A percentile compares a stretch with the other conserved stretches of the same genome.
Evolutionary conservation across 2,329 filamentous ascomycete genomes (phyloP).

Genomic region (Leptographium flavum): DNA sequence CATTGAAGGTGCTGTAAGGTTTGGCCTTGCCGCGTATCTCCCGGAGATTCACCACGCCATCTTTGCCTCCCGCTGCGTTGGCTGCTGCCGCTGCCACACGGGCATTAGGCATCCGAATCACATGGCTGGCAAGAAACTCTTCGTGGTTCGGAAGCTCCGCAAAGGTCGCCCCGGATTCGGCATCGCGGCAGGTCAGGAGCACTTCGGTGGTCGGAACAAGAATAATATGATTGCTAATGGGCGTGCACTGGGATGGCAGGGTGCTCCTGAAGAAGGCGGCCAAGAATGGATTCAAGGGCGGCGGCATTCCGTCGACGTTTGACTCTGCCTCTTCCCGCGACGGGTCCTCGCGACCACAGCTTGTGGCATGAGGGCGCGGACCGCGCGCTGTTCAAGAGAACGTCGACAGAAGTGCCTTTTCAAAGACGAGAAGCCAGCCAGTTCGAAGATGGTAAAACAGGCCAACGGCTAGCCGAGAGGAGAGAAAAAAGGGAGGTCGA

Average conservation of each 20-base stretch:
- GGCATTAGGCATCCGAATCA: slow-evolving; percentile 59
- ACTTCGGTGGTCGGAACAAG: slow-evolving; percentile 90
- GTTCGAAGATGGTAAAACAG: neutral
- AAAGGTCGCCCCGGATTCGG: slow-evolving; percentile 61
- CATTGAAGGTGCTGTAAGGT: slow-evolving; percentile 86
- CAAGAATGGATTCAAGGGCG: slow-evolving; percentile 91
- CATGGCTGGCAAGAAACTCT: slow-evolving; percentile 94
- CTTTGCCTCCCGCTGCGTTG: slow-evolving; percentile 38
- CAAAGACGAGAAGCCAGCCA: neutral
- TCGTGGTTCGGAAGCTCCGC: slow-evolving; percentile 75
- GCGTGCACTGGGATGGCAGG: slow-evolving; percentile 79
- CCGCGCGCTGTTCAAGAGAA: neutral
- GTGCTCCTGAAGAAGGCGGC: slow-evolving; percentile 97
- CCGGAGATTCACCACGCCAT: slow-evolving; percentile 50
- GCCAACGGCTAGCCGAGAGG: neutral
- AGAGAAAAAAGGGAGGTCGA: neutral
- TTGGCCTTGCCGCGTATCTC: slow-evolving; percentile 88
- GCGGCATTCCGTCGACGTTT: slow-evolving; percentile 8
- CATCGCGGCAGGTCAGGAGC: slow-evolving; percentile 74
- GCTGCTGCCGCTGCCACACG: slow-evolving; percentile 30
- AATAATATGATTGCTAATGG: slow-evolving; percentile 82
- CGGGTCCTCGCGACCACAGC: slow-evolving; percentile 2
- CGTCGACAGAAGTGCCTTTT: neutral
- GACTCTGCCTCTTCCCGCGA: slow-evolving; percentile 3
- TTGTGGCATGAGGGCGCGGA: slow-evolving; percentile 2